phyloP scores from a whole-genome alignment of 495 filamentous ascomycete species.

The Trichoderma gamsii region DNA sequence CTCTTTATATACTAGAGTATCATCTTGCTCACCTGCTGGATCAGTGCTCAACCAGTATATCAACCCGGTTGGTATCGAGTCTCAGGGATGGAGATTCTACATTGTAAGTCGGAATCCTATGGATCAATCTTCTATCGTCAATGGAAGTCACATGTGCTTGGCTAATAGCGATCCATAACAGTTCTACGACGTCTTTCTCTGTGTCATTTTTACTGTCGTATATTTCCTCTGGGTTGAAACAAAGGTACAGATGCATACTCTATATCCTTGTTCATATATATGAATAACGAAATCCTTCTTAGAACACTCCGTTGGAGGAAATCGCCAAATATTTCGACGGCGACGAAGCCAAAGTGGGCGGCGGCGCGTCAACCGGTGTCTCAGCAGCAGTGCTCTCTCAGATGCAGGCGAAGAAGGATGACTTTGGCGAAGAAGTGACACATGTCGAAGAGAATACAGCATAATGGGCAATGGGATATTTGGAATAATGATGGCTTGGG shows the following conservation, averaged over 20 bases:
- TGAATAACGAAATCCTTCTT: not conserved
- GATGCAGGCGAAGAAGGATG: not conserved
- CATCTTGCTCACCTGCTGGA: not conserved
- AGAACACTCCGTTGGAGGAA: constrained; percentile 55
- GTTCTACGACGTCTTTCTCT: constrained; percentile 59
- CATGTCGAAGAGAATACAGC: not conserved
- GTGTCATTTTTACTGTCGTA: constrained; percentile 53
- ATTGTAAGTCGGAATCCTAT: not conserved
- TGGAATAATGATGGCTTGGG: not conserved
- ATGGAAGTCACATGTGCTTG: constrained; percentile 24
- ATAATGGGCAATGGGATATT: not conserved
- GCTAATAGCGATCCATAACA: constrained; percentile 31
- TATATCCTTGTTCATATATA: not conserved
- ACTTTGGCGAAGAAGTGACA: not conserved
- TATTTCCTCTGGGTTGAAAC: constrained; percentile 65
- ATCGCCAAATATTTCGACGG: constrained; percentile 57
- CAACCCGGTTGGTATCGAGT: constrained; percentile 3
- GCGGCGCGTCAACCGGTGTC: not conserved
- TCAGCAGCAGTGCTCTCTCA: constrained; percentile 1
- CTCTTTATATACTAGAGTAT: not conserved
- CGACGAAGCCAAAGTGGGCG: constrained; percentile 40
- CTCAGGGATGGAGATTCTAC: constrained; percentile 3
- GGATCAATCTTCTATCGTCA: not conserved
- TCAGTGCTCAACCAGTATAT: constrained; percentile 9
- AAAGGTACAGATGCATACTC: constrained; percentile 26